Conservation (phyloP, 306 rosid species). For the Begonia peltatifolia region DNA sequence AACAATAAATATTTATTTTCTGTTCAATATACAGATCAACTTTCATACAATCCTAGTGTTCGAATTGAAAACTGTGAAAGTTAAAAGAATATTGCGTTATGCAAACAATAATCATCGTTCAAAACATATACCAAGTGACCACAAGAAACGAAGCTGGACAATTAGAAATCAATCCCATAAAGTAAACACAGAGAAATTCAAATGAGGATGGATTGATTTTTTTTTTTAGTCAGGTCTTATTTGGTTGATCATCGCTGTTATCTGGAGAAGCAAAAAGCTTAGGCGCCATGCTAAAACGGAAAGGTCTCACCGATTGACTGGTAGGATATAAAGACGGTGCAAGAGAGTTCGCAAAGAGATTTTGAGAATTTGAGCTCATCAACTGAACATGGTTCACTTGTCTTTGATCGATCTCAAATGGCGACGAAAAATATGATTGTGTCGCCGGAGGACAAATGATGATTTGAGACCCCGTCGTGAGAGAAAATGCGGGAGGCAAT, state of each 20-base stretch:
- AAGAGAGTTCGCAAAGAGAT: conserved; percentile 11
- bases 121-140: no score
- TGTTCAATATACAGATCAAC: no score
- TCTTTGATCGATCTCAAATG: conserved; percentile 33
- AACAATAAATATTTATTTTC: no score
- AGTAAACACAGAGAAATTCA: no score
- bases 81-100: no score
- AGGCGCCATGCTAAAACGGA: conserved; percentile 34
- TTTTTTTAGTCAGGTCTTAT: conserved; percentile 1
- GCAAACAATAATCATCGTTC: no score
- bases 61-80: no score
- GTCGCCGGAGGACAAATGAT: conserved; percentile 30
- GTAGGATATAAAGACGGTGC: conserved; percentile 18
- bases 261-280: conserved; percentile 19
- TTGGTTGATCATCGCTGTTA: conserved; percentile 24
- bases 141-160: no score
- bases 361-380: conserved; percentile 17
- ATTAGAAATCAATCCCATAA: no score
- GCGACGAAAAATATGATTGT: conserved; percentile 22
- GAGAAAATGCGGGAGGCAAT: conserved; percentile 46
- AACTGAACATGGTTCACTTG: conserved; percentile 40
- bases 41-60: no score
- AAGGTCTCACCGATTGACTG: conserved; percentile 28
- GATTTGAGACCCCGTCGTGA: conserved; percentile 47
- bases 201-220: no score